Percentiles rank a stretch among this genome's conserved stretches.
phyloP scores from a whole-genome alignment of 345 rosid species.

The Luvunga scandens region DNA sequence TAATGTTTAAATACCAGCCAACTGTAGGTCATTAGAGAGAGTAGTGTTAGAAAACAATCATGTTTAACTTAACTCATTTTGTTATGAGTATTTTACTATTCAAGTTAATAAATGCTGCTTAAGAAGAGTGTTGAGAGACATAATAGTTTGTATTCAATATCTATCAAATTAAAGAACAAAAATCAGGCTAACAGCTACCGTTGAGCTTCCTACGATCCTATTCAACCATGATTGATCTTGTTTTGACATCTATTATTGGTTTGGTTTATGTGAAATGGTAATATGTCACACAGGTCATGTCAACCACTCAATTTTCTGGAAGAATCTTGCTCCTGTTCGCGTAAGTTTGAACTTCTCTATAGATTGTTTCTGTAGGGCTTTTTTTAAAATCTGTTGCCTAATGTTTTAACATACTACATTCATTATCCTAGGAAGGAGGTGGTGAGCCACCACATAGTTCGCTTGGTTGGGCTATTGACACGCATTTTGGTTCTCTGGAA shows the following conservation, averaged over 20 bases:
- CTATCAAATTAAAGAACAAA: no score
- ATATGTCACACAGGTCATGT: conserved; percentile 60
- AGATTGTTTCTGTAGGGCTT: background rate
- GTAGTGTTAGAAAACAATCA: no score
- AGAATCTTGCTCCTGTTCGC: conserved; percentile 65
- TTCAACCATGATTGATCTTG: background rate
- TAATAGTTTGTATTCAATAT: no score
- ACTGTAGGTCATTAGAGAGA: no score
- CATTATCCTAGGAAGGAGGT: conserved; percentile 71
- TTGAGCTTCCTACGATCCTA: background rate
- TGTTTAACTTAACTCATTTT: no score
- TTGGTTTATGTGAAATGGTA: conserved; percentile 1
- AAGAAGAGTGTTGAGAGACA: no score
- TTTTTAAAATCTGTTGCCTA: background rate
- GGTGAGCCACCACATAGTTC: conserved; percentile 85
- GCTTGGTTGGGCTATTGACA: conserved; percentile 74
- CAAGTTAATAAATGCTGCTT: no score
- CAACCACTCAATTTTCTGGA: conserved; percentile 94
- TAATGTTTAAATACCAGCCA: no score
- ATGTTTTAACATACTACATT: background rate
- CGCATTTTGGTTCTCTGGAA: conserved; percentile 81
- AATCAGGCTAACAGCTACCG: no score
- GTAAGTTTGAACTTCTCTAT: conserved; percentile 40
- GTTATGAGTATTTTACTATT: no score
- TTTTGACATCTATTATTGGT: background rate